Evolutionary conservation across 495 filamentous ascomycete genomes (phyloP).

Genomic region (Hypoxylon trugodes): DNA sequence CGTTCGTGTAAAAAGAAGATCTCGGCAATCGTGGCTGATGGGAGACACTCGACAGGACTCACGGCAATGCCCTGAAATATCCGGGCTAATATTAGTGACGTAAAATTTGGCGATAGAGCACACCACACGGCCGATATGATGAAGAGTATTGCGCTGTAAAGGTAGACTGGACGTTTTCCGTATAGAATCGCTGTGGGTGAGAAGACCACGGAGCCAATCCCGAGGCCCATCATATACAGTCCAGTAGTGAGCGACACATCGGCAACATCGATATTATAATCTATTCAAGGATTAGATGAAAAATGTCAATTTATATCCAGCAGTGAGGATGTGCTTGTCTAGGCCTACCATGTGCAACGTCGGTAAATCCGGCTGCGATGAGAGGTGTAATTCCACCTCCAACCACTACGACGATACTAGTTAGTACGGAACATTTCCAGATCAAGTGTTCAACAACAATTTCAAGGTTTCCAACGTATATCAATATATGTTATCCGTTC

Average conservation of each 20-base stretch:
- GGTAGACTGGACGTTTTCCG: slow-evolving; percentile 92
- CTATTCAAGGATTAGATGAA: slow-evolving; percentile 28
- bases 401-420: too few species aligned
- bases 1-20: slow-evolving; percentile 97
- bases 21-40: slow-evolving; percentile 93
- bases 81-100: slow-evolving; percentile 80
- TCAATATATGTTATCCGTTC: too few species aligned
- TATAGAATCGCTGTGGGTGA: slow-evolving; percentile 92
- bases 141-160: slow-evolving; percentile 79
- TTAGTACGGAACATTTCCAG: too few species aligned
- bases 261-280: slow-evolving; percentile 74
- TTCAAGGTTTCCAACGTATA: too few species aligned
- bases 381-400: slow-evolving; percentile 94
- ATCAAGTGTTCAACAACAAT: too few species aligned
- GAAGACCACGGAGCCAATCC: slow-evolving; percentile 81
- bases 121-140: slow-evolving; percentile 85
- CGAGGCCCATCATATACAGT: slow-evolving; percentile 94
- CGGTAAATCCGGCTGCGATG: slow-evolving; percentile 86
- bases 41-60: slow-evolving; percentile 91
- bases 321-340: slow-evolving; percentile 42
- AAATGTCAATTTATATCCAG: not conserved
- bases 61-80: slow-evolving; percentile 89
- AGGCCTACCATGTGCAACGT: slow-evolving; percentile 66
- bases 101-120: slow-evolving; percentile 80
- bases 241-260: slow-evolving; percentile 90